Conservation (phyloP, 2,329 filamentous ascomycete species). For the Lachnellula hyalina region DNA sequence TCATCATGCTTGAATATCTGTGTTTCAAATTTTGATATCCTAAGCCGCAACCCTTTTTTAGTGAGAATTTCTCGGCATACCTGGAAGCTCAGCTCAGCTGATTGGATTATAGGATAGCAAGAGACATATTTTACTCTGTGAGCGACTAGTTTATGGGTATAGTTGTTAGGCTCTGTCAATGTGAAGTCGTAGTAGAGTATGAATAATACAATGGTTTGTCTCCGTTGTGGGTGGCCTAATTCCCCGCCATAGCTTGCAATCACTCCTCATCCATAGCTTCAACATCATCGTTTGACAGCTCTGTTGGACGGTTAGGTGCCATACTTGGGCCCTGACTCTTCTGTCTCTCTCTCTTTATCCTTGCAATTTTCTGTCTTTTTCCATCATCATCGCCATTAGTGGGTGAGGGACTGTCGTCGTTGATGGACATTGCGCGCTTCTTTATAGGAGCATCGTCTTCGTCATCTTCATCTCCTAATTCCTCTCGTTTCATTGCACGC, state of each 20-base stretch:
- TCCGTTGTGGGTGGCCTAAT: background rate
- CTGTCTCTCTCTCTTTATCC: slow-evolving; percentile 16
- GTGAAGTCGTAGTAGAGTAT: background rate
- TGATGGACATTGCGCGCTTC: slow-evolving; percentile 11
- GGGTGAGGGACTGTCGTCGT: slow-evolving; percentile 12
- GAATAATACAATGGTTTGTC: background rate
- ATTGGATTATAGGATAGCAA: background rate
- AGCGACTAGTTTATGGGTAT: background rate
- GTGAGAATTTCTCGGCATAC: too few relatives aligned
- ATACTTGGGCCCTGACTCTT: slow-evolving; percentile 12
- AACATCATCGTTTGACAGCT: background rate
- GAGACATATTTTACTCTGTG: background rate
- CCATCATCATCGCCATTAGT: slow-evolving; percentile 16
- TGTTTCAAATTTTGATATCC: too few relatives aligned
- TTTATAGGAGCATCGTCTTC: slow-evolving; percentile 25
- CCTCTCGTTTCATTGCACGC: slow-evolving; percentile 43
- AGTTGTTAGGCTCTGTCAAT: background rate
- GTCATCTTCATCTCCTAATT: slow-evolving; percentile 39
- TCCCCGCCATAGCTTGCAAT: background rate
- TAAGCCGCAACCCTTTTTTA: too few relatives aligned
- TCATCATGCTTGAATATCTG: too few relatives aligned
- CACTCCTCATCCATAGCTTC: background rate
- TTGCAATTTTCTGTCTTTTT: slow-evolving; percentile 5
- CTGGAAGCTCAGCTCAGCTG: background rate
- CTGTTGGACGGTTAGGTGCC: background rate